These are phyloP conservation scores for Suillus occidentalis DNA, from an alignment of 768 basidiomycete species.

Conservation along the genomic window DNA sequence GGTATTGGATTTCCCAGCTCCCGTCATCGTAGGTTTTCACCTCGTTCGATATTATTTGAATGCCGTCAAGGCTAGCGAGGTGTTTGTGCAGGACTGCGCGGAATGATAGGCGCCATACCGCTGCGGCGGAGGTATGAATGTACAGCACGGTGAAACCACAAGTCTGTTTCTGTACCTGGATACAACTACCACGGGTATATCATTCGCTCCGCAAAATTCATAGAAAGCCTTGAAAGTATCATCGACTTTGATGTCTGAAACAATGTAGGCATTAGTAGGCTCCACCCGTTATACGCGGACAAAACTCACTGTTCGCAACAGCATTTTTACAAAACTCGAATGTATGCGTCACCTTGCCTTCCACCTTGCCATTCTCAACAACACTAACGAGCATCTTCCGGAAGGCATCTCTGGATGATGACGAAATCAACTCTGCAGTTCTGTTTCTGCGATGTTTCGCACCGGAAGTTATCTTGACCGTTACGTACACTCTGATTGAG, in stretches of 20 bases:
- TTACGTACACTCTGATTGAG: slow-evolving; percentile 73
- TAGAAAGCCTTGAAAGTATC: slow-evolving; percentile 88
- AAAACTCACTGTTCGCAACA: slow-evolving; percentile 63
- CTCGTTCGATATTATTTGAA: slow-evolving; percentile 94
- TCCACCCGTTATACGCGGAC: slow-evolving; percentile 13
- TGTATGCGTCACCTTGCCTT: slow-evolving; percentile 39
- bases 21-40: slow-evolving; percentile 64
- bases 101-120: slow-evolving; percentile 95
- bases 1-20: slow-evolving; percentile 80
- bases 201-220: slow-evolving; percentile 74
- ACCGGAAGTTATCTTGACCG: slow-evolving; percentile 72
- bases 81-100: slow-evolving; percentile 80
- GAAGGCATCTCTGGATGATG: slow-evolving; percentile 73
- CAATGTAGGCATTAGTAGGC: slow-evolving; percentile 8
- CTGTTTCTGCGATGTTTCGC: slow-evolving; percentile 17
- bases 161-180: slow-evolving; percentile 59
- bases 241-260: slow-evolving; percentile 80
- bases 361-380: slow-evolving; percentile 48
- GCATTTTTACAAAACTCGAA: slow-evolving; percentile 86
- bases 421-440: slow-evolving; percentile 26
- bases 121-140: slow-evolving; percentile 36
- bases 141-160: slow-evolving; percentile 4
- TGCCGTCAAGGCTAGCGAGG: slow-evolving; percentile 73
- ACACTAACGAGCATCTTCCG: slow-evolving; percentile 84
- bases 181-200: slow-evolving; percentile 90